phyloP scores from a whole-genome alignment of 2,329 filamentous ascomycete genomes.

The Pleoardoris graminearum region DNA sequence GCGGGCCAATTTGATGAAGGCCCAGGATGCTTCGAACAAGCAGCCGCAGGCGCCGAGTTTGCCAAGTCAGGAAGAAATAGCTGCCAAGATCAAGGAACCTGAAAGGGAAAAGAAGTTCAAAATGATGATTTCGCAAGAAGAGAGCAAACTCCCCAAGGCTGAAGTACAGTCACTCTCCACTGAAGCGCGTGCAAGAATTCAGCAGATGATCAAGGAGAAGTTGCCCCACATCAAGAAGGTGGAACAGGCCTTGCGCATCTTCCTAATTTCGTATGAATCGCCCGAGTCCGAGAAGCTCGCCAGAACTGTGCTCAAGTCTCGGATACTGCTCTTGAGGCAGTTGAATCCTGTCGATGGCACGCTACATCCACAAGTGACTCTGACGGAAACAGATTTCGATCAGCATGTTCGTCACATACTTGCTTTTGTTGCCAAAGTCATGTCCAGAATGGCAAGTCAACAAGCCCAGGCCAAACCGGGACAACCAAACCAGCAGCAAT shows the following conservation, averaged over 20 bases:
- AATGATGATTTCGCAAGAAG: constrained; percentile 34
- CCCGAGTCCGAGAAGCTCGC: constrained; percentile 30
- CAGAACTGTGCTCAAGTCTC: constrained; percentile 31
- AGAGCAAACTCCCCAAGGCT: constrained; percentile 27
- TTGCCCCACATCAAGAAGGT: constrained; percentile 31
- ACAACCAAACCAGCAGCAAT: constrained; percentile 18
- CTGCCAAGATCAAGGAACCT: constrained; percentile 31
- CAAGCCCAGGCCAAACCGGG: constrained; percentile 8
- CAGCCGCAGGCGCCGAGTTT: constrained; percentile 30
- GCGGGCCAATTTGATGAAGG: constrained; percentile 38
- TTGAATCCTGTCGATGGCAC: constrained; percentile 33
- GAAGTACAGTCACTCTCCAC: constrained; percentile 27
- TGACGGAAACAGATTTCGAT: constrained; percentile 35
- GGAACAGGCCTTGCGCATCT: constrained; percentile 37
- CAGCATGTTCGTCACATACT: constrained; percentile 28
- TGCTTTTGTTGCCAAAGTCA: constrained; percentile 34
- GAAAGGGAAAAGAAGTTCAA: constrained; percentile 31
- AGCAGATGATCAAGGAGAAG: constrained; percentile 33
- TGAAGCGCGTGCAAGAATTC: constrained; percentile 29
- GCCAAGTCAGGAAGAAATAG: constrained; percentile 29
- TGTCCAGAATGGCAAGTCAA: constrained; percentile 23
- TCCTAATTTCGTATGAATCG: constrained; percentile 32
- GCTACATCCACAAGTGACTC: constrained; percentile 33
- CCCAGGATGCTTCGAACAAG: constrained; percentile 37
- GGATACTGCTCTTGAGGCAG: constrained; percentile 32